Base-by-base conservation (phyloP, 352 stramenopile species). In the Thalassiosira exigua region DNA sequence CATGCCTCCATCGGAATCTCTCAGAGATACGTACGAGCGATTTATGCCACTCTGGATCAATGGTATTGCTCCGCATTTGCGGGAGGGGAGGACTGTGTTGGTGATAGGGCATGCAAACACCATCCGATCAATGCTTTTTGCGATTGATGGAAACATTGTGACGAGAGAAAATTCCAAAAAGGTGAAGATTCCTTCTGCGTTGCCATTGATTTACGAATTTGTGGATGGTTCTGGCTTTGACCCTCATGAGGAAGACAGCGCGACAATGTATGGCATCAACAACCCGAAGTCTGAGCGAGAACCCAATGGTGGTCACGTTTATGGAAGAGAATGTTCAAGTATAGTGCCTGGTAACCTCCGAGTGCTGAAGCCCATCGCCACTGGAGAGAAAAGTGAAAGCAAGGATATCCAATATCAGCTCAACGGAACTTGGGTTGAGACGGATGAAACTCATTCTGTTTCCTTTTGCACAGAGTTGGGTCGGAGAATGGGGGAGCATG, bases 381-480 rank as follows among this genome's bases (percentile, higher is more conserved):
- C 22, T 32, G 30, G 32, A 46, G 36, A 19, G 0, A 71, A 53
- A 22, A 52, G 36, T 41, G 12, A 19, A 1, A 67, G 51, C 7
- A 52, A 65, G 36, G 70, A 80, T 27, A 24, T 74, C 36, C 53
- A 48, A 51, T 67, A 80, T 51, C 42, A 66, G 54, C 46, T 83
- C 9, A 79, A 66, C 62, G 75, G 66, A 0, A 41, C 51, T 46
- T 83, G 75, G 75, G 32, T 83, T 17, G 67, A 83, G 33, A 79
- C 66, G 0, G 68, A 69, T 24, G 75, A 83, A 46, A 83, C 71
- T 26, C 60, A 79, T 44, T 71, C 44, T 22, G 30, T 53, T 17
- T 75, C 59, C 24, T 83, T 83, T 72, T 83, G 75, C 48, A 83
- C 75, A 48, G 58, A 79, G 5, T 59, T 72, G 30, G 75, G 75